Conservation (phyloP, 345 rosid species). For the Melastoma malabathricum region DNA sequence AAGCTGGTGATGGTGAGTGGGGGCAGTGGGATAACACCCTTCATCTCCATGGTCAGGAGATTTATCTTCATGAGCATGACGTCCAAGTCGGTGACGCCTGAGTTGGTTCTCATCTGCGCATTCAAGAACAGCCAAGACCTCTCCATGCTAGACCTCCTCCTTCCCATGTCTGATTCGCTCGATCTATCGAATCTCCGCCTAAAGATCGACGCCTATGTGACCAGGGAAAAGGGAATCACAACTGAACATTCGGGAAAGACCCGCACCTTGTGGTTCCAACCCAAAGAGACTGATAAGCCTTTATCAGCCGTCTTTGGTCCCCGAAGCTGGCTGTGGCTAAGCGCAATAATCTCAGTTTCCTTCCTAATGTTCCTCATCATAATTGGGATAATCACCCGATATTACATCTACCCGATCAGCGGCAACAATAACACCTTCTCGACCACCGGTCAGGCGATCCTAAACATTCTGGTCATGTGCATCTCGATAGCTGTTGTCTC, state of each 20-base stretch:
- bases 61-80: conserved; percentile 13
- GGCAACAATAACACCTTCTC: conserved; percentile 23
- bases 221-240: conserved; percentile 40
- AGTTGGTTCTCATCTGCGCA: conserved; percentile 17
- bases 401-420: conserved; percentile 44
- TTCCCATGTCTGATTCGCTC: conserved; percentile 11
- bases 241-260: conserved; percentile 10
- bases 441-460: conserved; percentile 8
- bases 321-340: conserved; percentile 65
- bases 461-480: conserved; percentile 33
- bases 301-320: conserved; percentile 54
- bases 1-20: conserved; percentile 73
- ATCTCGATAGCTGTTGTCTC: conserved; percentile 29
- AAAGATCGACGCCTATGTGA: conserved; percentile 45
- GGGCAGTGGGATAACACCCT: conserved; percentile 91
- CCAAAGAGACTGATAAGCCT: conserved; percentile 33
- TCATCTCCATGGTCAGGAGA: conserved; percentile 46
- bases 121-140: conserved; percentile 27
- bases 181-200: conserved; percentile 9
- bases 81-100: conserved; percentile 13
- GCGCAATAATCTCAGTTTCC: conserved; percentile 48
- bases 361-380: conserved; percentile 39
- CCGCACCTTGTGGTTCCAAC: conserved; percentile 47
- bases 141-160: conserved; percentile 29
- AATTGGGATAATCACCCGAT: conserved; percentile 41